phyloP scores from a whole-genome alignment of 2,329 filamentous ascomycete species.

The Dactylellina cionopaga region DNA sequence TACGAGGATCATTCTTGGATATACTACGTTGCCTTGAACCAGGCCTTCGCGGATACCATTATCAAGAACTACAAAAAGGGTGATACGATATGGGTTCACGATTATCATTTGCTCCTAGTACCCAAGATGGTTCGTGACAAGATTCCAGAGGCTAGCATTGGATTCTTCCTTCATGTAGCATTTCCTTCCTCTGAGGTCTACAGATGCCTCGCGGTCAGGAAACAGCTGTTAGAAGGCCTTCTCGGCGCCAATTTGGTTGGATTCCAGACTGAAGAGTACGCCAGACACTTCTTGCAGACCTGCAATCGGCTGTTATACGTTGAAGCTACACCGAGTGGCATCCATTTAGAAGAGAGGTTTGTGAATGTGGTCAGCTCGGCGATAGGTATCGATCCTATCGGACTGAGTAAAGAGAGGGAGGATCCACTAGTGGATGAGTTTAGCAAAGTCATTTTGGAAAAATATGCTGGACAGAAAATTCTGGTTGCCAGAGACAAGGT shows the following conservation, averaged over 20 bases:
- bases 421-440: slow-evolving; percentile 79
- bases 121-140: slow-evolving; percentile 89
- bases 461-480: slow-evolving; percentile 86
- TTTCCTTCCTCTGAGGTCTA: slow-evolving; percentile 98
- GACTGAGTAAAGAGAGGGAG: slow-evolving; percentile 75
- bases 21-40: slow-evolving; percentile 91
- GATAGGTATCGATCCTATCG: slow-evolving; percentile 89
- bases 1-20: slow-evolving; percentile 98
- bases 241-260: slow-evolving; percentile 90
- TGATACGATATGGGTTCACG: slow-evolving; percentile 93
- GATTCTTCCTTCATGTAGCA: slow-evolving; percentile 93
- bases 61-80: slow-evolving; percentile 91
- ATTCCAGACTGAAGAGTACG: slow-evolving; percentile 94
- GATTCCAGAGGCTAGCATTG: slow-evolving; percentile 91
- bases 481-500: slow-evolving; percentile 91
- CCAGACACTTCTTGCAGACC: slow-evolving; percentile 92
- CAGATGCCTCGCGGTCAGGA: slow-evolving; percentile 85
- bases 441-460: slow-evolving; percentile 81
- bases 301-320: slow-evolving; percentile 91
- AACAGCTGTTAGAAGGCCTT: slow-evolving; percentile 88
- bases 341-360: slow-evolving; percentile 91
- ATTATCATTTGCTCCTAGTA: slow-evolving; percentile 91
- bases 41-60: slow-evolving; percentile 90
- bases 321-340: slow-evolving; percentile 85
- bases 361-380: slow-evolving; percentile 85